Evolutionary conservation across 2,329 filamentous ascomycete genomes (phyloP), one percentile per base, ranked within the genome.

Genomic region (Aspergillus sp.): DNA sequence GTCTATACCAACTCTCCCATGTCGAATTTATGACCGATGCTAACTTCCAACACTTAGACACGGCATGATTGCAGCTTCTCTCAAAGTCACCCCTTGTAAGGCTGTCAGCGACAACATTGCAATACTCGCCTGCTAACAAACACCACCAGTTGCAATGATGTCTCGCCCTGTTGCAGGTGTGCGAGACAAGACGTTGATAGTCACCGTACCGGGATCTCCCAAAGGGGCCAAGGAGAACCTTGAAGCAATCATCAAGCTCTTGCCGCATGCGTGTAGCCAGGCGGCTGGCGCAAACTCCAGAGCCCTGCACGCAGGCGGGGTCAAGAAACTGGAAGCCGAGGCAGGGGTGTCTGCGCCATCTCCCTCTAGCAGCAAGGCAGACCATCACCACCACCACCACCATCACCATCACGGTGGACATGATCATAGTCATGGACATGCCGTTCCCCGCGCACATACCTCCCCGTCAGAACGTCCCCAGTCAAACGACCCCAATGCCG

Each of bases 201-300:
- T 97, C 63, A 99, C 95, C 0, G 81, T 99, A 3, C 95, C 95
- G 0, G 95, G 95, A 1, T 98, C 94, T 0, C 95, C 95, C 0
- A 98, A 98, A 75, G 95, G 93, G 1, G 95, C 95, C 8, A 91
- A 88, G 70, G 95, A 99, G 79, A 99, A 98, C 71, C 84, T 99
- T 0, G 88, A 95, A 71, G 88, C 93, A 1, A 83, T 99, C 6
- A 80, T 99, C 63, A 96, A 92, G 72, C 87, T 94, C n/a, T 79
- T 99, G 5, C 93, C 94, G 0, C 95, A 99, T 77, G 95, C 95
- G n/a, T 99, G 95, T 67, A 80, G 90, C 7, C 94, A 98, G 79
- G 90, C 91, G 27, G 87, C 90, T 0, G 95, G 94, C 1, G 88
- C 86, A 13, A 87, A 96, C 71, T 98, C 95, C 0, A 85, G 95